These are phyloP conservation scores for Cyberlindnera lachancei DNA, from an alignment of 805 yeast genomes.

Conservation along the genomic window DNA sequence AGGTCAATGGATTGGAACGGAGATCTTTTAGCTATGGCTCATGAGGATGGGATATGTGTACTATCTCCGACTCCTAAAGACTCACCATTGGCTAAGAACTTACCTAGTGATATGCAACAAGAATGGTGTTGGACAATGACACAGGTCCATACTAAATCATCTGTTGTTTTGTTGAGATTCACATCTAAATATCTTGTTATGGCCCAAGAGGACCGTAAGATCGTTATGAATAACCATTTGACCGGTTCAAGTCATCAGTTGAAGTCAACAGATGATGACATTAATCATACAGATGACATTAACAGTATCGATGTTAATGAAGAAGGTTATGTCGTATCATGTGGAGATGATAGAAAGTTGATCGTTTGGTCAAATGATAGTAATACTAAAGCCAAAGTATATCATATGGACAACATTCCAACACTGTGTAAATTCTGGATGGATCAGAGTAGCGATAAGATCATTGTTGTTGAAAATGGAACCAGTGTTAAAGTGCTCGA, in stretches of 20 bases:
- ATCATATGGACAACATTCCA: constrained; percentile 18
- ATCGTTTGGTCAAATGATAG: constrained; percentile 24
- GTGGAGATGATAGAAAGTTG: constrained; percentile 26
- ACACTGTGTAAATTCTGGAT: constrained; percentile 26
- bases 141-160: constrained; percentile 6
- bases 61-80: constrained; percentile 18
- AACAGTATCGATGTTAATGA: constrained; percentile 25
- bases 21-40: constrained; percentile 14
- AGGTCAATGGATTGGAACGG: constrained; percentile 20
- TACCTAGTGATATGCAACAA: constrained; percentile 18
- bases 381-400: constrained; percentile 1
- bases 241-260: constrained; percentile 12
- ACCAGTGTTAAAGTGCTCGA: constrained; percentile 25
- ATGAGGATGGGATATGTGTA: constrained; percentile 16
- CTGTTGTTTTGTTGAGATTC: constrained; percentile 13
- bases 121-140: constrained; percentile 20
- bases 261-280: constrained; percentile 1
- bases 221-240: constrained; percentile 17
- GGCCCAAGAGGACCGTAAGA: constrained; percentile 14
- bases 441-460: constrained; percentile 24
- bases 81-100: constrained; percentile 16
- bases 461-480: constrained; percentile 28
- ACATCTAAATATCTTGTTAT: constrained; percentile 16
- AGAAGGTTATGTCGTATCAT: constrained; percentile 23
- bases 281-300: constrained; percentile 21